Percentiles rank a stretch among this genome's conserved stretches.
phyloP scores from a whole-genome alignment of 495 filamentous ascomycete genomes.

The Penicillium manginii region DNA sequence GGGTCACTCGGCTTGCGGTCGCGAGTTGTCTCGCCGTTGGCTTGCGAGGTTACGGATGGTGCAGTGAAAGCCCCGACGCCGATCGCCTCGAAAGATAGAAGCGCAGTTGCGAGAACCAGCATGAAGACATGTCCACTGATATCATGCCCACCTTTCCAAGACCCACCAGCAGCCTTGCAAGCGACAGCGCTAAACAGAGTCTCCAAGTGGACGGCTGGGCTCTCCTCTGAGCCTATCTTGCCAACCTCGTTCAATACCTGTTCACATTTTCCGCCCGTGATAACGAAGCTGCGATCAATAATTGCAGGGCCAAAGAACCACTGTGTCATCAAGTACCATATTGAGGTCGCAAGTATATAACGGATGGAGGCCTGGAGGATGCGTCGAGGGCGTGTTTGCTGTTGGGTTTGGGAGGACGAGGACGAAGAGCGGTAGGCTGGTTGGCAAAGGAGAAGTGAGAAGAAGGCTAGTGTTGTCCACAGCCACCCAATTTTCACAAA shows the following conservation, averaged over 20 bases:
- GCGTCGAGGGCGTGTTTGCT: slow-evolving; percentile 31
- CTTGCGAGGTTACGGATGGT: slow-evolving; percentile 26
- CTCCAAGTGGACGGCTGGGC: slow-evolving; percentile 36
- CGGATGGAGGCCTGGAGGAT: slow-evolving; percentile 57
- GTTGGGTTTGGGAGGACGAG: slow-evolving; percentile 21
- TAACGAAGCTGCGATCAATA: slow-evolving; percentile 80
- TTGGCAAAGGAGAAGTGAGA: slow-evolving; percentile 63
- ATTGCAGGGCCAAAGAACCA: slow-evolving; percentile 94
- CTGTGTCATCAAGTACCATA: slow-evolving; percentile 84
- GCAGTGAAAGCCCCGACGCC: slow-evolving; percentile 56
- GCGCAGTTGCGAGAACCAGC: slow-evolving; percentile 77
- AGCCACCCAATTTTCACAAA: slow-evolving; percentile 97
- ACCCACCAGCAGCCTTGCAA: slow-evolving; percentile 79
- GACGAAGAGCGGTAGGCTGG: slow-evolving; percentile 39
- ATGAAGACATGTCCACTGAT: slow-evolving; percentile 95
- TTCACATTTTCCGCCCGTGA: slow-evolving; percentile 83
- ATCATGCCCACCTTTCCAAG: slow-evolving; percentile 89
- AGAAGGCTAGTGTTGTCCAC: slow-evolving; percentile 78
- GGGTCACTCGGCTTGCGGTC: slow-evolving; percentile 53
- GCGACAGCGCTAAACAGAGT: slow-evolving; percentile 72
- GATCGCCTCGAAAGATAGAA: slow-evolving; percentile 78
- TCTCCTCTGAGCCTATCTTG: slow-evolving; percentile 24
- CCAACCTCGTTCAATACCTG: slow-evolving; percentile 32
- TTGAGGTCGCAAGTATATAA: slow-evolving; percentile 70
- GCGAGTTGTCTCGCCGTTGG: slow-evolving; percentile 34